These are phyloP conservation scores for Knoxdaviesia capensis DNA, from an alignment of 2,329 filamentous ascomycete genomes.

Conservation along the genomic window DNA sequence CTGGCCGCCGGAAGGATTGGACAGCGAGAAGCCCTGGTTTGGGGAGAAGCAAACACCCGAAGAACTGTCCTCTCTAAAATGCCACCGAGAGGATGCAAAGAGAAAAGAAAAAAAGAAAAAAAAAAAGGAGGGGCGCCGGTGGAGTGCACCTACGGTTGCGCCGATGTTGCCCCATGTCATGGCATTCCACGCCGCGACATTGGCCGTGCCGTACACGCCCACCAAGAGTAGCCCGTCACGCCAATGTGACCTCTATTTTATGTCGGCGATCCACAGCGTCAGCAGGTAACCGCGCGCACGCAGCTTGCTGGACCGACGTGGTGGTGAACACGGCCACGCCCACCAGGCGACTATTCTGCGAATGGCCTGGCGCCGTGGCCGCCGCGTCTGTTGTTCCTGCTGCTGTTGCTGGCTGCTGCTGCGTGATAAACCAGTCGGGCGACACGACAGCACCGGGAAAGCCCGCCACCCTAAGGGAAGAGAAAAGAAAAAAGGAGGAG, in stretches of 20 bases:
- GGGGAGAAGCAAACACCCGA: background rate
- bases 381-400: constrained; percentile 14
- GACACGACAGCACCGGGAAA: constrained; percentile 33
- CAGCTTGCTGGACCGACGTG: constrained; percentile 17
- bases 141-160: constrained; percentile 29
- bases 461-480: constrained; percentile 32
- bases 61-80: background rate
- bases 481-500: background rate
- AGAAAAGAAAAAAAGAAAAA: background rate
- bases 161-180: constrained; percentile 58
- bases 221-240: constrained; percentile 34
- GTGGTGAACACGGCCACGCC: constrained; percentile 43
- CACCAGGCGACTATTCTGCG: constrained; percentile 23
- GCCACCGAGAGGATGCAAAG: background rate
- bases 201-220: constrained; percentile 30
- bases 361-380: constrained; percentile 51
- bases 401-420: constrained; percentile 30
- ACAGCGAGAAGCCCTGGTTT: background rate
- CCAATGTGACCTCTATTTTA: constrained; percentile 46
- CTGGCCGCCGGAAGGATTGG: background rate
- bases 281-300: constrained; percentile 39
- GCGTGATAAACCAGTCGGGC: constrained; percentile 40
- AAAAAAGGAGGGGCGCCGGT: background rate
- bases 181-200: constrained; percentile 41
- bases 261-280: constrained; percentile 43